Percentiles rank a stretch among this genome's conserved stretches.
These are phyloP conservation scores for Nicotiana tomentosiformis DNA, from an alignment of 257 asterid species.

Conservation along the genomic window DNA sequence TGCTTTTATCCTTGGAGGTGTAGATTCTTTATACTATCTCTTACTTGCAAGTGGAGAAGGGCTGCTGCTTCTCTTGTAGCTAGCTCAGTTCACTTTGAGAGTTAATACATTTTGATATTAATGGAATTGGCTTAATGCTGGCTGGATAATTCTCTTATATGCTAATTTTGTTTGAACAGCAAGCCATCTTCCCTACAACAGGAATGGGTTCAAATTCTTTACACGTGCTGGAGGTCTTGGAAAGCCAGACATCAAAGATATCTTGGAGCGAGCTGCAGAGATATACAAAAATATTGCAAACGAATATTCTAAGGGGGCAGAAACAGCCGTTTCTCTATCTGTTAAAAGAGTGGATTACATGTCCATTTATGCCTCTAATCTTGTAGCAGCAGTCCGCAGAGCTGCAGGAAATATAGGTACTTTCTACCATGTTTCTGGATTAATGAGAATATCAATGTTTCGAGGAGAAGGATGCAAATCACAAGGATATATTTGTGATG, in stretches of 20 bases:
- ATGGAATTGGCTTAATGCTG: not conserved
- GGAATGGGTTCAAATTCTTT: conserved; percentile 95
- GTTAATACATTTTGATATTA: not conserved
- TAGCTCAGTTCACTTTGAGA: not conserved
- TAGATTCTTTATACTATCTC: not conserved
- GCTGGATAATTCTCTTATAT: conserved; percentile 9
- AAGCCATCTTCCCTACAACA: conserved; percentile 96
- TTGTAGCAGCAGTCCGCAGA: conserved; percentile 88
- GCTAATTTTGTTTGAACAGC: conserved; percentile 52
- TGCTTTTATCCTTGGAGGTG: not conserved
- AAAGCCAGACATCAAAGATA: conserved; percentile 89
- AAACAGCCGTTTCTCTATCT: conserved; percentile 39
- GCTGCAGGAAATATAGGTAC: conserved; percentile 85
- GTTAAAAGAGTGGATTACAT: conserved; percentile 78
- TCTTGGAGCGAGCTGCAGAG: conserved; percentile 80
- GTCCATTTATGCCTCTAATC: conserved; percentile 80
- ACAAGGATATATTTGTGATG: not conserved
- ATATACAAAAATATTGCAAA: conserved; percentile 50
- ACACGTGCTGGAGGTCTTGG: conserved; percentile 91
- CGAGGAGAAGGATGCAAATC: not conserved
- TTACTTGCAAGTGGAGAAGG: not conserved
- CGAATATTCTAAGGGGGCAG: conserved; percentile 41
- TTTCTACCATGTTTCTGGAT: conserved; percentile 12
- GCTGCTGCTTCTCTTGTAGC: not conserved
- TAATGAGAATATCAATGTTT: not conserved